These are phyloP conservation scores for Trichosanthes truncata DNA, from an alignment of 306 rosid genomes.

Conservation along the genomic window DNA sequence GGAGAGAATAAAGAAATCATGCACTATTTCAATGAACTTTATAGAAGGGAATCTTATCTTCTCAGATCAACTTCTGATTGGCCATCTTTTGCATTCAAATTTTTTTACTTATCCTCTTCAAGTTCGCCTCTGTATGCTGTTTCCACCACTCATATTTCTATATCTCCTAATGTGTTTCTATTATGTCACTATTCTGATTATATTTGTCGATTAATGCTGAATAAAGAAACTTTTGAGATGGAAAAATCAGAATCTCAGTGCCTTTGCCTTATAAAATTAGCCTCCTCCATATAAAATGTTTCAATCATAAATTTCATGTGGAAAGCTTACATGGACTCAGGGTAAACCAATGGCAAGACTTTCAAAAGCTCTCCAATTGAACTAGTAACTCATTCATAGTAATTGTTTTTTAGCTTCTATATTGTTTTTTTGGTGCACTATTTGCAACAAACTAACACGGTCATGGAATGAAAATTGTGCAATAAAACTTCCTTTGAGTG, in stretches of 20 bases:
- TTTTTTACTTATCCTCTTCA: background rate
- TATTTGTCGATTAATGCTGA: background rate
- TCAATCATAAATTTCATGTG: background rate
- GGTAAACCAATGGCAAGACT: background rate
- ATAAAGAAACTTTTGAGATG: background rate
- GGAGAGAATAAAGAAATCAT: background rate
- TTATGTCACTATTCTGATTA: background rate
- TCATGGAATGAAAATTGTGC: background rate
- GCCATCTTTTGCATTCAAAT: slow-evolving; percentile 8
- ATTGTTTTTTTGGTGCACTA: background rate
- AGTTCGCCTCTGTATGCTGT: background rate
- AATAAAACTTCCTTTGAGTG: background rate
- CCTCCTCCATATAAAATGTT: background rate
- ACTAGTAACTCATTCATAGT: background rate
- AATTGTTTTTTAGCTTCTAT: background rate
- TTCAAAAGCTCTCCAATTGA: background rate
- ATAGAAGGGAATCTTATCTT: background rate
- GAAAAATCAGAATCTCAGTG: background rate
- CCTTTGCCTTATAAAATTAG: background rate
- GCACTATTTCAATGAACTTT: background rate
- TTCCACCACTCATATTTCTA: slow-evolving; percentile 16
- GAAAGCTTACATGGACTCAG: background rate
- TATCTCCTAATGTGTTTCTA: slow-evolving; percentile 9
- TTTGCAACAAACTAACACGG: background rate
- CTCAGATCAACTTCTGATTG: background rate